Conservation (phyloP, 176 grass and related monocot genomes). For the Pontederia crassipes region DNA sequence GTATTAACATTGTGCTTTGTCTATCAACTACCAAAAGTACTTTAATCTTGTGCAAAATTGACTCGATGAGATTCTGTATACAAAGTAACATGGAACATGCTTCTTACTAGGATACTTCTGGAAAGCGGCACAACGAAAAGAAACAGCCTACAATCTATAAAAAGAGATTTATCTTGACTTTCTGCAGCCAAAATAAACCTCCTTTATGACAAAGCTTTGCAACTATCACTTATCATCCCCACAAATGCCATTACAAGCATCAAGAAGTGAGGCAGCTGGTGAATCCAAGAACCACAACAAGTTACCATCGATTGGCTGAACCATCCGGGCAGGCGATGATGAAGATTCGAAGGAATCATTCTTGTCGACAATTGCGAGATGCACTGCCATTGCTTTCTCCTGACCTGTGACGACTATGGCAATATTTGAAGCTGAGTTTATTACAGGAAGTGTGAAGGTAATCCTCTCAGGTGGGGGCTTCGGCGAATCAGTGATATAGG, state of each 20-base stretch:
- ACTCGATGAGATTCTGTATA: too few relatives aligned
- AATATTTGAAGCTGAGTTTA: conserved; percentile 85
- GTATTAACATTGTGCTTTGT: too few relatives aligned
- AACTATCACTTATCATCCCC: neutral
- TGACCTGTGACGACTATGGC: conserved; percentile 45
- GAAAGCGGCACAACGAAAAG: too few relatives aligned
- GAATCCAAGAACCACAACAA: conserved; percentile 83
- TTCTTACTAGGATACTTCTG: too few relatives aligned
- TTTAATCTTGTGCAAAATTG: too few relatives aligned
- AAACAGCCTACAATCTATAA: too few relatives aligned
- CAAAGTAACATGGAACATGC: too few relatives aligned
- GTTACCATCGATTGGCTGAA: conserved; percentile 57
- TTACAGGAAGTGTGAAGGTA: conserved; percentile 82
- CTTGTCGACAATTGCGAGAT: conserved; percentile 20
- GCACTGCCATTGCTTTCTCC: conserved; percentile 36
- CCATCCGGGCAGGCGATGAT: conserved; percentile 41
- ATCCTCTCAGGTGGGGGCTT: conserved; percentile 70
- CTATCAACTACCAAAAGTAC: too few relatives aligned
- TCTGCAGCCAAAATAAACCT: too few relatives aligned
- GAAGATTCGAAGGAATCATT: conserved; percentile 16
- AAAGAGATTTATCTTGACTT: too few relatives aligned
- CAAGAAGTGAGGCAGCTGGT: conserved; percentile 35
- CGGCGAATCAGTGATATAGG: conserved; percentile 73
- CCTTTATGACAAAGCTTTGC: too few relatives aligned
- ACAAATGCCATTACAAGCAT: neutral